Conservation (phyloP, 352 stramenopile species). For the Phytophthora ohioensis region DNA sequence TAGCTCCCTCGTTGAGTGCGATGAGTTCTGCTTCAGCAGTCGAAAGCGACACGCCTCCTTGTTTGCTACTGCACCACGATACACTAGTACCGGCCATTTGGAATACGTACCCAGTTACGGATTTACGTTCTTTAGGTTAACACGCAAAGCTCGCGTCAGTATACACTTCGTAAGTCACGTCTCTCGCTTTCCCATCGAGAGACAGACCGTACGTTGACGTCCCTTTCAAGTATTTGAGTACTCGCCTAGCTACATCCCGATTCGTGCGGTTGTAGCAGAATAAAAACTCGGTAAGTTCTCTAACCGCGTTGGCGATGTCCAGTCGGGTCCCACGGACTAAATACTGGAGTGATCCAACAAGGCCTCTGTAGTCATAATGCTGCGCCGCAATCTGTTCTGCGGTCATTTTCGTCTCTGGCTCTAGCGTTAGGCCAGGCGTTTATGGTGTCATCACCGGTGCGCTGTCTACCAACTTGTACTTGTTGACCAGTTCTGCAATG, state of each 20-base stretch:
- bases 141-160: slow-evolving; percentile 8
- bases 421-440: slow-evolving; percentile 9
- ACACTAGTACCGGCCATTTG: slow-evolving; percentile 8
- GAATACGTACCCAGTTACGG: slow-evolving; percentile 4
- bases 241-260: slow-evolving; percentile 26
- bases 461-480: background rate
- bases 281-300: slow-evolving; percentile 32
- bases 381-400: slow-evolving; percentile 30
- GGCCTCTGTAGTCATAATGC: slow-evolving; percentile 27
- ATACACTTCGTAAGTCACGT: slow-evolving; percentile 10
- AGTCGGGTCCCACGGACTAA: slow-evolving; percentile 34
- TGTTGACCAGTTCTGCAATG: background rate
- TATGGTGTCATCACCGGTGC: slow-evolving; percentile 11
- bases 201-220: slow-evolving; percentile 19
- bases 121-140: slow-evolving; percentile 17
- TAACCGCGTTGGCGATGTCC: slow-evolving; percentile 42
- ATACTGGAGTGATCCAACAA: slow-evolving; percentile 39
- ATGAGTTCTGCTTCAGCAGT: slow-evolving; percentile 24
- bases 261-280: slow-evolving; percentile 44
- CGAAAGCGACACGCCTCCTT: slow-evolving; percentile 8
- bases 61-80: slow-evolving; percentile 19
- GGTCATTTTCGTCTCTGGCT: slow-evolving; percentile 29
- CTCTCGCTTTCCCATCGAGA: slow-evolving; percentile 11
- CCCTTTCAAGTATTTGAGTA: slow-evolving; percentile 34
- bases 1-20: slow-evolving; percentile 10